phyloP scores from a whole-genome alignment of 371 early-diverging fungal species.

The Nematocida ironsii region DNA sequence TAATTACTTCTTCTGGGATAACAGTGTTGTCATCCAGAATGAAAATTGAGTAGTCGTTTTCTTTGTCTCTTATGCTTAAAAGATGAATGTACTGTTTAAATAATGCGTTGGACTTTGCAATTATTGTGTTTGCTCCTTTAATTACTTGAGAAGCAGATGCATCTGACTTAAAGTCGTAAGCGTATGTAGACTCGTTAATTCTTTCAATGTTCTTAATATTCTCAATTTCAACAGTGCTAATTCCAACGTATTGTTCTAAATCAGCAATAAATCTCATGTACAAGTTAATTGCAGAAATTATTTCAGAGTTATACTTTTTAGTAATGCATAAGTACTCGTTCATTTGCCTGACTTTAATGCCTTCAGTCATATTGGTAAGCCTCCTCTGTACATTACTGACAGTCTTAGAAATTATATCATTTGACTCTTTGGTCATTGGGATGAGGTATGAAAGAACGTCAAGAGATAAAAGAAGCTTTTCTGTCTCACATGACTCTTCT shows the following conservation, averaged over 20 bases:
- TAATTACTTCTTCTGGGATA: background rate
- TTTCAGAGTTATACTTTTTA: constrained; percentile 14
- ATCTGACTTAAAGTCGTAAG: constrained; percentile 2
- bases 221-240: background rate
- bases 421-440: constrained; percentile 4
- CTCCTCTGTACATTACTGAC: background rate
- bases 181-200: constrained; percentile 23
- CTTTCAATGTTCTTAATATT: constrained; percentile 23
- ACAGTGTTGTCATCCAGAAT: background rate
- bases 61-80: background rate
- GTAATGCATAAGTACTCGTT: constrained; percentile 19
- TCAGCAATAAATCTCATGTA: constrained; percentile 38
- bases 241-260: constrained; percentile 34
- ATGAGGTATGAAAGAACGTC: constrained; percentile 35
- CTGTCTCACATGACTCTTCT: constrained; percentile 29
- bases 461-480: constrained; percentile 18
- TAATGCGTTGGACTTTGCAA: background rate
- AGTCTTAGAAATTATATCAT: background rate
- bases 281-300: constrained; percentile 27
- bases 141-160: background rate
- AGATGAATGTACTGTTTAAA: constrained; percentile 21
- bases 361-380: background rate
- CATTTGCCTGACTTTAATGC: background rate
- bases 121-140: background rate
- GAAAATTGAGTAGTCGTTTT: background rate